Evolutionary conservation across 139 green algal species (phyloP), one percentile per base, ranked within the genome.

Genomic region (Ettlia oleoabundans): DNA sequence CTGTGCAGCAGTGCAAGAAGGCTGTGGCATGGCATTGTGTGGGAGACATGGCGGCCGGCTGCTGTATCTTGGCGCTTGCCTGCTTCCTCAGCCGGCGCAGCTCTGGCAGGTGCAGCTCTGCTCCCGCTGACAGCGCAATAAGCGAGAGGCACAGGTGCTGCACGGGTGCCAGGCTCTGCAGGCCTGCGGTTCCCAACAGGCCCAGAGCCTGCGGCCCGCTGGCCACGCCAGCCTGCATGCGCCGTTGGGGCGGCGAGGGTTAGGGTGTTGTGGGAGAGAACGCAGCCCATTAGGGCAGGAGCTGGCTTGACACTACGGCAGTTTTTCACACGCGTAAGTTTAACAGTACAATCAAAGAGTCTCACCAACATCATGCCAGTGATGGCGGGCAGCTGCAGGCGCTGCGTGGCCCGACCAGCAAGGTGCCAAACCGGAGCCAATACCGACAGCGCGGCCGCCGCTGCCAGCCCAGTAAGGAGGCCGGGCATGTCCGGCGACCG

Each of bases 121-220:
- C 90, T 1, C 93, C 94, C 28, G 93, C 94, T 52, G 91, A 89
- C 2, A 98, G 70, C 0, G 91, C 93, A 40, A 98, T 96, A 70
- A 95, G 88, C 62, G 82, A 87, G 0, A 98, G 90, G 82, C 93
- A 96, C 1, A 85, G 74, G 5, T 92, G 38, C 79, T 93, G 82
- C 15, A 94, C 43, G 1, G 74, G 53, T 32, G 73, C 84, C 18
- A 98, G 81, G 47, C 84, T 78, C 2, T 53, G 38, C 3, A 95
- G 80, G 4, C 85, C 88, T 18, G 88, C 80, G 0, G 41, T 76
- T 3, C 62, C 89, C 0, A 98, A 68, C 41, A 96, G 87, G 9
- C 85, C 87, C 28, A 95, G 42, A 6, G 82, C 40, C 35, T 90
- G 88, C 0, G 94, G 94, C 0, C 94, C 93, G 30, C 71, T 86